Base-by-base conservation (phyloP, 257 asterid genomes). In the Orobanche coerulescens region DNA sequence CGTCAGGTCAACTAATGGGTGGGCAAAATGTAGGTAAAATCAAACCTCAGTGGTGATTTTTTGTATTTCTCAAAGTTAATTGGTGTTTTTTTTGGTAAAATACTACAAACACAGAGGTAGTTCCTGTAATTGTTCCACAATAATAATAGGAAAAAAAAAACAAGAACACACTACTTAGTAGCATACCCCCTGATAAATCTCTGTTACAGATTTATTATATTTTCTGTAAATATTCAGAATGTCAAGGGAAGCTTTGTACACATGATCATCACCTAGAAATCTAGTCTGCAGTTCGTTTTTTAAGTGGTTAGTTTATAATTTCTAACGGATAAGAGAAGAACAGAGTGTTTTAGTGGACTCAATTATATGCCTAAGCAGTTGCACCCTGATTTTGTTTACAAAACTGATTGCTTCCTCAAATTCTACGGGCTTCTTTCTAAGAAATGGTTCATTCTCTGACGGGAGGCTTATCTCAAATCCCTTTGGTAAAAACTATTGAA, bases 401-500 rank as follows among this genome's bases (percentile, higher is more conserved):
- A 84, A 92, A 78, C 79, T 68, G 78, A 88, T 69, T 70, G 98
- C 98, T 62, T 88, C 95, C 14, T 82, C 84, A 70, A 76, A 80
- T 26, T 79, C 79, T 66, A 86, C 93, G 1, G 88, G 88, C 64
- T 80, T 84, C 83, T 82, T 88, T 65, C 64, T 79, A 25, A 58
- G 77, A 61, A 72, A 68, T 39, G 78, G 76, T 73, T 84, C 95
- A 22, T 81, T 84, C 77, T 82, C 92, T 20, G 68, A 69, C 1
- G 81, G 79, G 69, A 86, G 85, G 47, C 80, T 83, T 71, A 86
- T 88, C 68, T 82, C 84, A 77, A 58, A 81, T 66, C 94, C 94
- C 81, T 72, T 82, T 0, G 98, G 96, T 76, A 92, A 73, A 79
- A 88, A 92, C 69, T 73, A 82, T 88, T 92, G 83, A 92, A 88